Base-by-base conservation (phyloP, 73 alveolate species). In the Paramecium octaurelia region DNA sequence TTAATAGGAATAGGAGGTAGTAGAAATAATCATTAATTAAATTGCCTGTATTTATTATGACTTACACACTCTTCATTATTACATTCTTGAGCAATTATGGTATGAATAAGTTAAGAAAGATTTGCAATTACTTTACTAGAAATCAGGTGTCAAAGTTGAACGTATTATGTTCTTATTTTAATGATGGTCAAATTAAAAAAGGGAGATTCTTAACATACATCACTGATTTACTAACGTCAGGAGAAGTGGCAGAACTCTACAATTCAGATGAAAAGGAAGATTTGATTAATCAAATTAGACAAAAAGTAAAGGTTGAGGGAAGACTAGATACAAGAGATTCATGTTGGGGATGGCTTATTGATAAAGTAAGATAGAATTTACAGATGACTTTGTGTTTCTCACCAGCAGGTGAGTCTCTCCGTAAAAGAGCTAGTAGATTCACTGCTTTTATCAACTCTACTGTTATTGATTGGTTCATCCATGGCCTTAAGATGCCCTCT, bases 1-100 rank as follows among this genome's bases (percentile, higher is more conserved):
- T 98, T 99, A 77, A 99, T 99, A 92, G 99, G 99, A 70, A 99
- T 99, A 24, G 99, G 99, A 58, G 99, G 99, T 92, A 95, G 99
- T 36, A 99, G 99, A 98, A 99, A 71, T 99, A 99, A 95, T 98
- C 99, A 50, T 95, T 99, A 58, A 97, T 99, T 12, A 98, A 98
- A 86, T 96, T 99, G 86, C 97, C 99, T 6, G 94, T 99, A 14
- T 98, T 60, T 40, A 92, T 77, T 12, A 92, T 75, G 95, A 58
- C 57, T 16, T 83, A 92, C 27, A 77, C 94, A 31, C 92, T 97
- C 6, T 92, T 95, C 57, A 93, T 95, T 73, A 98, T 97, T 58
- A 97, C 99, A 85, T 97, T 97, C 71, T 97, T 99, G 8, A 97
- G 99, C 85, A 97, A 97, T 87, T 99, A 99, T 91, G 98, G 98